These are phyloP conservation scores for Carex arenaria DNA, from an alignment of 202 grass and related monocot species.

Conservation along the genomic window DNA sequence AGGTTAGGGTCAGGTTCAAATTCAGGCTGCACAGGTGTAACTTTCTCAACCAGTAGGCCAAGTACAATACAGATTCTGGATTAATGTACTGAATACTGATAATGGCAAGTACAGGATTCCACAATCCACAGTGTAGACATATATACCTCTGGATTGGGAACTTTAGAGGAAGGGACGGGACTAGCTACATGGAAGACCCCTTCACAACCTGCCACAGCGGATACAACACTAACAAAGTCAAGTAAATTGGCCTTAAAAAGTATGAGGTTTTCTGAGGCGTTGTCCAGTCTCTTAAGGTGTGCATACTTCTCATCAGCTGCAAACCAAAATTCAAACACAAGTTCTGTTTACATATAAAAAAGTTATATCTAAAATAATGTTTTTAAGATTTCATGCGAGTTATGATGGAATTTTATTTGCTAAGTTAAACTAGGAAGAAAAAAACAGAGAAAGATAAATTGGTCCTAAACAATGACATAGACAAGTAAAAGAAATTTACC, in stretches of 20 bases:
- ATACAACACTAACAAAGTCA: slow-evolving; percentile 46
- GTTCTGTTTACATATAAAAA: background rate
- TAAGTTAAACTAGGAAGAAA: background rate
- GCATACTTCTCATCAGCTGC: slow-evolving; percentile 58
- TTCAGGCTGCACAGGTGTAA: background rate
- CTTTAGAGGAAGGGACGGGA: slow-evolving; percentile 33
- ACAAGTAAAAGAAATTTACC: background rate
- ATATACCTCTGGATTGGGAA: slow-evolving; percentile 44
- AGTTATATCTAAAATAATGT: background rate
- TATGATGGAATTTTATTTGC: background rate
- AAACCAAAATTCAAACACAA: slow-evolving; percentile 4
- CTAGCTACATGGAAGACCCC: slow-evolving; percentile 75
- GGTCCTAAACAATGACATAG: background rate
- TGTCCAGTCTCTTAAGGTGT: slow-evolving; percentile 49
- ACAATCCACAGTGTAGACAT: background rate
- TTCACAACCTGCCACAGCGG: slow-evolving; percentile 59
- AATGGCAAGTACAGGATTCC: background rate
- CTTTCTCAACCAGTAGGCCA: background rate
- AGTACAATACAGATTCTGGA: background rate
- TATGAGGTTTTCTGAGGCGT: slow-evolving; percentile 44
- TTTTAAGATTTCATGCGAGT: background rate
- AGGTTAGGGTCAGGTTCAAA: background rate
- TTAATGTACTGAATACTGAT: background rate
- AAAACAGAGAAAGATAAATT: background rate
- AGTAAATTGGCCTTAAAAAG: slow-evolving; percentile 65